Conservation (phyloP, 1,284 basidiomycete species). For the Apiotrichum porosum region DNA sequence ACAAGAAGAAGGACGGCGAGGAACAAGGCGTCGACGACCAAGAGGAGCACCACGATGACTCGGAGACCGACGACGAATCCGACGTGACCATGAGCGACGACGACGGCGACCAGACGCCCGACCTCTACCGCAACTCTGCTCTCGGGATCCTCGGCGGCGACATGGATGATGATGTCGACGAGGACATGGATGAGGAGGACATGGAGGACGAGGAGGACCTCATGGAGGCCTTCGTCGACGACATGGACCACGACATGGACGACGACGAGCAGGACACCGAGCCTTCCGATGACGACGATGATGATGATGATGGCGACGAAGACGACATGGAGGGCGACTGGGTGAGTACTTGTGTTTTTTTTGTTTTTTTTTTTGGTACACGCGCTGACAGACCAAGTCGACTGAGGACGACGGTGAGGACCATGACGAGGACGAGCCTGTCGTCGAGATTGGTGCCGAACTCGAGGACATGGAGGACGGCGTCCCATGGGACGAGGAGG, state of each 20-base stretch:
- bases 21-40: constrained; percentile 51
- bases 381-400: constrained; percentile 7
- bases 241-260: constrained; percentile 45
- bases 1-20: constrained; percentile 56
- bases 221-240: constrained; percentile 27
- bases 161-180: constrained; percentile 59
- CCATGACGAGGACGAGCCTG: constrained; percentile 25
- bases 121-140: constrained; percentile 93
- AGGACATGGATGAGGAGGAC: constrained; percentile 67
- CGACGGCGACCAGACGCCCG: constrained; percentile 60
- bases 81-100: constrained; percentile 61
- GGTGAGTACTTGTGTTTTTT: too few species aligned
- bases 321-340: constrained; percentile 27
- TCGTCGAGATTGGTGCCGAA: constrained; percentile 16
- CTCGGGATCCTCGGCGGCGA: constrained; percentile 81
- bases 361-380: too few species aligned
- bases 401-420: constrained; percentile 40
- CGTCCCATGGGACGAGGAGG: constrained; percentile 51
- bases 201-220: constrained; percentile 73
- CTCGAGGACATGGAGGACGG: constrained; percentile 25
- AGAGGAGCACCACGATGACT: constrained; percentile 35
- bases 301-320: constrained; percentile 46
- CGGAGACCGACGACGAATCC: constrained; percentile 52
- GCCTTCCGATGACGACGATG: constrained; percentile 44
- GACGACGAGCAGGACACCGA: constrained; percentile 56